phyloP scores from a whole-genome alignment of 2,329 filamentous ascomycete genomes.

The Blastomyces percursus region DNA sequence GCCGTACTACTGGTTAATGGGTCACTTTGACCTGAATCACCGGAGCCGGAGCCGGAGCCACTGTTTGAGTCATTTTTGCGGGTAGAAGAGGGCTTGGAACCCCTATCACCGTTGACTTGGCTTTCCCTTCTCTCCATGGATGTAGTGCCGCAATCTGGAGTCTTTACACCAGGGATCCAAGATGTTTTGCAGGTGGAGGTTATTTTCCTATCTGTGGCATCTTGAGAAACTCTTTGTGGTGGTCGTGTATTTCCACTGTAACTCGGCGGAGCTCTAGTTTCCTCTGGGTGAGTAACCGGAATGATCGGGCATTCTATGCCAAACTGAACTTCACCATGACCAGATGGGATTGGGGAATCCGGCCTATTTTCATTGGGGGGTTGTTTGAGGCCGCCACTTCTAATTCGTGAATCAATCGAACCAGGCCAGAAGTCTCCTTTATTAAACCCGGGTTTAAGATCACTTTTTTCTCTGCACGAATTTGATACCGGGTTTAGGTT shows the following conservation, averaged over 20 bases:
- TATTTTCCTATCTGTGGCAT: neutral
- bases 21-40: constrained; percentile 11
- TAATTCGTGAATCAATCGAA: neutral
- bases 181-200: neutral
- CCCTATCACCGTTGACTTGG: neutral
- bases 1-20: constrained; percentile 10
- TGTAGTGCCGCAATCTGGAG: neutral
- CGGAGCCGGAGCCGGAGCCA: constrained; percentile 6
- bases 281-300: neutral
- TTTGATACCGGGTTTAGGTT: neutral
- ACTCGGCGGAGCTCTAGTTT: neutral
- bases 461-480: neutral
- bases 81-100: neutral
- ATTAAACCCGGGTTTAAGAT: neutral
- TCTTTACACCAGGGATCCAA: no score
- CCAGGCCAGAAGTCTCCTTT: neutral
- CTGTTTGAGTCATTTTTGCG: constrained; percentile 8
- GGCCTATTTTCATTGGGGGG: neutral
- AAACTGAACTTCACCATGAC: neutral
- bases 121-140: neutral
- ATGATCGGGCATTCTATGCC: neutral
- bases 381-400: neutral
- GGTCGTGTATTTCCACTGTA: neutral
- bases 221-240: neutral
- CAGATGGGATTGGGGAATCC: neutral